Evolutionary conservation across 306 rosid species (phyloP).

Genomic region (Acacia confusa): DNA sequence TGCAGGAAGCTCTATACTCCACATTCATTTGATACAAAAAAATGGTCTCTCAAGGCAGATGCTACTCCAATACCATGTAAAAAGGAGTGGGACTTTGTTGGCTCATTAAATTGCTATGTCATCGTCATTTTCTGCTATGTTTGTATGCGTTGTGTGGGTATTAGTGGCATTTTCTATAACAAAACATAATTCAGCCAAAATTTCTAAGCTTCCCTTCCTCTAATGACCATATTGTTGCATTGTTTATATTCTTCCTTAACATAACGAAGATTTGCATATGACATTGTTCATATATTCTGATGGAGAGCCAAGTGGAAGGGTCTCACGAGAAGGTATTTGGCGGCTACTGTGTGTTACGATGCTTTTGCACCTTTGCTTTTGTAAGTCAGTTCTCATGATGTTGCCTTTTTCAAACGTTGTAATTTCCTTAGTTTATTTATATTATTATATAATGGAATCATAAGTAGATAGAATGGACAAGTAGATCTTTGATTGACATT

Average conservation of each 20-base stretch:
- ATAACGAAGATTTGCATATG: conserved; percentile 75
- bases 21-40: too few relatives aligned
- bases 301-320: conserved; percentile 20
- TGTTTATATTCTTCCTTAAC: conserved; percentile 48
- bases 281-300: conserved; percentile 92
- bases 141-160: not conserved
- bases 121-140: not conserved
- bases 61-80: not conserved
- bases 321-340: conserved; percentile 15
- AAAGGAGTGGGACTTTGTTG: not conserved
- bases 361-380: conserved; percentile 22
- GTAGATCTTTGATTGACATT: not conserved
- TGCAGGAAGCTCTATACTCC: too few relatives aligned
- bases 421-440: conserved; percentile 5
- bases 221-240: conserved; percentile 14
- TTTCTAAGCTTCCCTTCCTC: not conserved
- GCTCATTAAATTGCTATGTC: not conserved
- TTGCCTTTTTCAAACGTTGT: conserved; percentile 12
- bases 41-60: too few relatives aligned
- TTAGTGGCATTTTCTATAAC: not conserved
- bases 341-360: conserved; percentile 9
- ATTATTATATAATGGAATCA: not conserved
- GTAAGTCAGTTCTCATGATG: conserved; percentile 22
- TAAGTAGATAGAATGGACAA: not conserved
- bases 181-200: conserved; percentile 8